Conservation (phyloP, 495 filamentous ascomycete genomes). For the Aspergillus ellipticus region DNA sequence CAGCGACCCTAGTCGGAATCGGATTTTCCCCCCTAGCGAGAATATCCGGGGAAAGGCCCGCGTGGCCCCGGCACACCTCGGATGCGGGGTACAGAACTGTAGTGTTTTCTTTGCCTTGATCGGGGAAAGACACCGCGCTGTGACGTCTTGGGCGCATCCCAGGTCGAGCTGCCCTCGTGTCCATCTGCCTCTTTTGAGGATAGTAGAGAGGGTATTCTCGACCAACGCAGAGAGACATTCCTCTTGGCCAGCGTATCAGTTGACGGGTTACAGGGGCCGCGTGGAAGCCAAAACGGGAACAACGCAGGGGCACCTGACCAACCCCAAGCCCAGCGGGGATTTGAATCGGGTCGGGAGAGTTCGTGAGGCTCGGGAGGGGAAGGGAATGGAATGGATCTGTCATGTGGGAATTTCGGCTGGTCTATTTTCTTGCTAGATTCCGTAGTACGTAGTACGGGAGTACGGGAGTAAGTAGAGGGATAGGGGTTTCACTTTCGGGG, state of each 20-base stretch:
- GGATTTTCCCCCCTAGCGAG: not conserved
- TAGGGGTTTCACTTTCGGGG: not conserved
- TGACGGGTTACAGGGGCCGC: not conserved
- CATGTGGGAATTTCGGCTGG: not conserved
- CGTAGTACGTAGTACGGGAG: not conserved
- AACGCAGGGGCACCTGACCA: not conserved
- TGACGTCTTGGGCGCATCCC: not conserved
- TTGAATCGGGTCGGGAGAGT: not conserved
- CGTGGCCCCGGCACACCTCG: conserved; percentile 20
- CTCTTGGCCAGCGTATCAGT: not conserved
- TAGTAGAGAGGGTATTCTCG: not conserved
- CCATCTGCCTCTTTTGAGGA: not conserved
- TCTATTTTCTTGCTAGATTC: no score
- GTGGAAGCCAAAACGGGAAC: not conserved
- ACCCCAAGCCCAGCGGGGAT: not conserved
- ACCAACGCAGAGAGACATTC: not conserved
- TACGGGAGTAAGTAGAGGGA: not conserved
- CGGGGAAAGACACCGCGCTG: not conserved
- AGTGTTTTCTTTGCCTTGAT: not conserved
- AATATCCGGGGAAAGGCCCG: conserved; percentile 22
- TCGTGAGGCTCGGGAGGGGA: not conserved
- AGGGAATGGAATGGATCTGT: not conserved
- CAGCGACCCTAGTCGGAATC: not conserved
- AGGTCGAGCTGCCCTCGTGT: not conserved
- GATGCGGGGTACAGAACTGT: conserved; percentile 27